Conservation (phyloP, 2,329 filamentous ascomycete genomes). For the Fusarium sororula region DNA sequence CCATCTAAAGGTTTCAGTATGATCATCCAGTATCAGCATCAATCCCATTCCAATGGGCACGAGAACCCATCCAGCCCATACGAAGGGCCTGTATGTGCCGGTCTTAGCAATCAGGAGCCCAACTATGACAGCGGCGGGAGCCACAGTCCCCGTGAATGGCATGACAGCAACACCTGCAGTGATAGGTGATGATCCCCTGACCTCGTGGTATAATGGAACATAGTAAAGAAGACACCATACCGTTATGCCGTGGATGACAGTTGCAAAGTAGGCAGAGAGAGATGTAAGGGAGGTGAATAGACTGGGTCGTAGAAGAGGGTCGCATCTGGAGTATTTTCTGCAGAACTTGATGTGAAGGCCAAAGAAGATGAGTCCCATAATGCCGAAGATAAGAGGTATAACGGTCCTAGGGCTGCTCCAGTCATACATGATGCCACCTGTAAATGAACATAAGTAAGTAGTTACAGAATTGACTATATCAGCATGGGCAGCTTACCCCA, state of each 20-base stretch:
- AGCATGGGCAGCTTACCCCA: constrained; percentile 23
- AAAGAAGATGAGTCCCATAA: constrained; percentile 47
- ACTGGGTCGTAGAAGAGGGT: constrained; percentile 35
- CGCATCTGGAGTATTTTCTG: constrained; percentile 31
- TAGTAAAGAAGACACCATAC: constrained; percentile 38
- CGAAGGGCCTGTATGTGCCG: constrained; percentile 67
- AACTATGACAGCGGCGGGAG: constrained; percentile 65
- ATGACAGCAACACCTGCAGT: constrained; percentile 60
- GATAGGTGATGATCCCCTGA: constrained; percentile 34
- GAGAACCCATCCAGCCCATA: constrained; percentile 70
- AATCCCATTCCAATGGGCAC: constrained; percentile 68
- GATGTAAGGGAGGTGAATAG: constrained; percentile 38
- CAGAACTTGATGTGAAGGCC: constrained; percentile 33
- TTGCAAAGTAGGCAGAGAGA: constrained; percentile 35
- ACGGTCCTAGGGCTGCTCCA: constrained; percentile 71
- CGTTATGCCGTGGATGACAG: constrained; percentile 35
- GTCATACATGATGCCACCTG: constrained; percentile 69
- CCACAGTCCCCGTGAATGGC: constrained; percentile 70
- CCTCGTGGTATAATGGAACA: constrained; percentile 34
- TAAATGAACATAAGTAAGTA: constrained; percentile 2
- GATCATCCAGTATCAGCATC: constrained; percentile 57
- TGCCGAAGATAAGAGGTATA: constrained; percentile 67
- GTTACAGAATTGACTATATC: background rate
- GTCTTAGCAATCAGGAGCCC: constrained; percentile 65
- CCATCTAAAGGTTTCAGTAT: constrained; percentile 65